Conservation (phyloP, 768 basidiomycete genomes). For the Phlegmacium glaucopus region DNA sequence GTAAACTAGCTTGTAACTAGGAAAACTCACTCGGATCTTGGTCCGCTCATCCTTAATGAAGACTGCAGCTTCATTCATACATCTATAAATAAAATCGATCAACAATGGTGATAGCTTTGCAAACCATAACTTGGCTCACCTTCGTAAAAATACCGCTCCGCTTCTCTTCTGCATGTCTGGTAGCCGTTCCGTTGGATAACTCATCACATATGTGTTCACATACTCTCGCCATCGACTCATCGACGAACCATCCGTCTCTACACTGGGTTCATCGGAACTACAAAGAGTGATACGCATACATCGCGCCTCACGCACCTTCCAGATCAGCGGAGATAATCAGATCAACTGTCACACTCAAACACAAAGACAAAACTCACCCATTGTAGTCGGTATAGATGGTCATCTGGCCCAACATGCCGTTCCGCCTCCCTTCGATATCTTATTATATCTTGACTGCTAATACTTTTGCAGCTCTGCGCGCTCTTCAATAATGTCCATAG, state of each 20-base stretch:
- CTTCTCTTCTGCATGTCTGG: conserved; percentile 36
- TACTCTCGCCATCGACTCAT: conserved; percentile 70
- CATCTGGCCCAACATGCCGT: conserved; percentile 67
- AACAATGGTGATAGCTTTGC: neutral
- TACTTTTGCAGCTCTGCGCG: conserved; percentile 48
- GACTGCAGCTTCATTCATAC: conserved; percentile 43
- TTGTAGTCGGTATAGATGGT: conserved; percentile 74
- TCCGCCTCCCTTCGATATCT: conserved; percentile 81
- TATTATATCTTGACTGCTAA: conserved; percentile 64
- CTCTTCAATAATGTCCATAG: conserved; percentile 73
- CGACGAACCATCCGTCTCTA: conserved; percentile 47
- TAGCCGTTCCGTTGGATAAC: conserved; percentile 69
- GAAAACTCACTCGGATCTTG: conserved; percentile 52
- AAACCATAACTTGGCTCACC: conserved; percentile 37
- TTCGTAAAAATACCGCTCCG: conserved; percentile 50
- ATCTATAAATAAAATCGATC: conserved; percentile 48
- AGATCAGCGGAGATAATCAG: conserved; percentile 11
- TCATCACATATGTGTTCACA: conserved; percentile 68
- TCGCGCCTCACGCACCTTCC: conserved; percentile 53
- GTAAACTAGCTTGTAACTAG: conserved; percentile 68
- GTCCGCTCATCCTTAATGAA: conserved; percentile 33
- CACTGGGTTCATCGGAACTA: conserved; percentile 61
- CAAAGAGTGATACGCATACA: conserved; percentile 61
- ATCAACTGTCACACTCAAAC: no score
- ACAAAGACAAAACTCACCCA: conserved; percentile 54